Conservation (phyloP, 2,329 filamentous ascomycete genomes). For the Exophiala aquamarina region DNA sequence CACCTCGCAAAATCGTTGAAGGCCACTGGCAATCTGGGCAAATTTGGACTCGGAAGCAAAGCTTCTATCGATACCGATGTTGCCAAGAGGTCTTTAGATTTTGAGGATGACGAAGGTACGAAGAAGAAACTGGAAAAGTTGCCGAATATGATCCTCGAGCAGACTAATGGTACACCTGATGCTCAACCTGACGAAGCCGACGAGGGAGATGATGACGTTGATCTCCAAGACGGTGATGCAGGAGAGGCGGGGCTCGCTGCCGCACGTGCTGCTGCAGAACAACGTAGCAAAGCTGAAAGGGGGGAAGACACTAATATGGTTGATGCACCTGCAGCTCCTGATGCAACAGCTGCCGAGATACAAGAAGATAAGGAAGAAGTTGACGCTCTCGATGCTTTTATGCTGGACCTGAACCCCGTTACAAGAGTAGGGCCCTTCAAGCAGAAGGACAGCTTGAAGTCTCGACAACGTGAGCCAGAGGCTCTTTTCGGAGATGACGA, state of each 20-base stretch:
- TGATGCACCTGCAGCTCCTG: slow-evolving; percentile 37
- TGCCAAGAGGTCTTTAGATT: slow-evolving; percentile 73
- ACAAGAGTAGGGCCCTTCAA: slow-evolving; percentile 31
- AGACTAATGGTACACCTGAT: slow-evolving; percentile 53
- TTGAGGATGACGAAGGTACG: slow-evolving; percentile 84
- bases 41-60: slow-evolving; percentile 78
- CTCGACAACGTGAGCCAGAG: slow-evolving; percentile 68
- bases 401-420: slow-evolving; percentile 66
- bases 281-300: slow-evolving; percentile 54
- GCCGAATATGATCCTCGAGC: slow-evolving; percentile 66
- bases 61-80: slow-evolving; percentile 65
- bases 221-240: slow-evolving; percentile 73
- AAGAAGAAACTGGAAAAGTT: slow-evolving; percentile 89
- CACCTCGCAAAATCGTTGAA: slow-evolving; percentile 49
- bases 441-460: slow-evolving; percentile 41
- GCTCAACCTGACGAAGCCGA: slow-evolving; percentile 60
- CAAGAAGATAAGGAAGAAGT: slow-evolving; percentile 64
- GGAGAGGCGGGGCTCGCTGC: slow-evolving; percentile 88
- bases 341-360: slow-evolving; percentile 46
- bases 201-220: slow-evolving; percentile 71
- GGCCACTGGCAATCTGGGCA: slow-evolving; percentile 71
- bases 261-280: slow-evolving; percentile 79
- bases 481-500: slow-evolving; percentile 85
- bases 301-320: slow-evolving; percentile 35
- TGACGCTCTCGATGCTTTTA: slow-evolving; percentile 96